A percentile compares a stretch with the other conserved stretches of the same genome.
Evolutionary conservation across 129 eudicot genomes (phyloP).

Genomic region (Chrysanthemum seticuspe): DNA sequence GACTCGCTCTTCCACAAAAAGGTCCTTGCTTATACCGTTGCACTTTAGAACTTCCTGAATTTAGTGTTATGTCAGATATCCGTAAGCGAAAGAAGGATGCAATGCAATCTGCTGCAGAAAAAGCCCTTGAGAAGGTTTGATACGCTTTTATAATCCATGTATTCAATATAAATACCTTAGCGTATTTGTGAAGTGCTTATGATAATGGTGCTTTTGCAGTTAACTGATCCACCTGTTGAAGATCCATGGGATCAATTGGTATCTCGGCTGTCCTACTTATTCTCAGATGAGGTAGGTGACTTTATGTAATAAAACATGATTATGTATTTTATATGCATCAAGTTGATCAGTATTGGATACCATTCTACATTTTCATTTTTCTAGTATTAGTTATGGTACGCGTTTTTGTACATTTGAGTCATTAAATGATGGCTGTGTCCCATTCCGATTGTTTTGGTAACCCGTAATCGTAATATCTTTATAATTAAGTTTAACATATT

Average conservation of each 20-base stretch:
- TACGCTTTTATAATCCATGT: slow-evolving; percentile 4
- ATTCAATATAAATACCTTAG: not conserved
- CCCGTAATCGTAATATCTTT: no score
- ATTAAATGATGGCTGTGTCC: no score
- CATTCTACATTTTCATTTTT: no score
- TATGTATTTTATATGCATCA: not conserved
- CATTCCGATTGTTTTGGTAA: no score
- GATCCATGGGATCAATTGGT: slow-evolving; percentile 77
- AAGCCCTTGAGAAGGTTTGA: slow-evolving; percentile 80
- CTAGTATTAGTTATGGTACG: no score
- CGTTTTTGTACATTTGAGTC: no score
- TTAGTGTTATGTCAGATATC: slow-evolving; percentile 56
- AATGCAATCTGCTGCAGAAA: slow-evolving; percentile 86
- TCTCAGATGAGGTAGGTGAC: slow-evolving; percentile 65
- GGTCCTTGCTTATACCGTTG: slow-evolving; percentile 76
- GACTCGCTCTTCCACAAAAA: slow-evolving; percentile 62
- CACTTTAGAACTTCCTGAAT: slow-evolving; percentile 75
- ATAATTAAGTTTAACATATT: no score
- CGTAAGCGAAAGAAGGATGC: slow-evolving; percentile 80
- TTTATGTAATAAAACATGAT: not conserved
- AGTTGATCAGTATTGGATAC: no score
- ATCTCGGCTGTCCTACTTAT: slow-evolving; percentile 63
- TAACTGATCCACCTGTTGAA: slow-evolving; percentile 58
- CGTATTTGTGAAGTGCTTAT: not conserved
- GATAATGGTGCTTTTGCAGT: slow-evolving; percentile 48